phyloP scores from a whole-genome alignment of 495 filamentous ascomycete genomes.

The Xylaria acuta region DNA sequence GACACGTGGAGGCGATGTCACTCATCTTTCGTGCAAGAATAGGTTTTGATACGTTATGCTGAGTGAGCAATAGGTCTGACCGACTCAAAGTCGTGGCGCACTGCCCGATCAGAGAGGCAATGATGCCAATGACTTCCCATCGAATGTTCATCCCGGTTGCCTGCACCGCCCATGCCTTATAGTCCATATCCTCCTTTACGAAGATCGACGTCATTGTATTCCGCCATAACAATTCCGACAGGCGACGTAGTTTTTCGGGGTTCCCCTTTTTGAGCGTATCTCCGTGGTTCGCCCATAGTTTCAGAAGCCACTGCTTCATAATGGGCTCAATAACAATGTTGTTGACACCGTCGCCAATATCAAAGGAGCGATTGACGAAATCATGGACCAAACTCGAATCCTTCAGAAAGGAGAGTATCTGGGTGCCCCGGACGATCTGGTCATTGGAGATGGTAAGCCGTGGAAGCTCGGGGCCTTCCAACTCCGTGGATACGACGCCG shows the following conservation, averaged over 20 bases:
- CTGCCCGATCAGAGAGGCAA: slow-evolving; percentile 39
- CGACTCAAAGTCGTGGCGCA: slow-evolving; percentile 36
- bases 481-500: slow-evolving; percentile 26
- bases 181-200: slow-evolving; percentile 36
- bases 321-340: slow-evolving; percentile 40
- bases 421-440: slow-evolving; percentile 37
- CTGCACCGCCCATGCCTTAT: slow-evolving; percentile 36
- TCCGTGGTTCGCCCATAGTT: slow-evolving; percentile 33
- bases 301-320: slow-evolving; percentile 43
- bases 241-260: slow-evolving; percentile 37
- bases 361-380: slow-evolving; percentile 38
- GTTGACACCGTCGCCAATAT: slow-evolving; percentile 38
- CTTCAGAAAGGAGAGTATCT: slow-evolving; percentile 39
- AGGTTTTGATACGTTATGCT: slow-evolving; percentile 31
- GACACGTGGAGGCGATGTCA: slow-evolving; percentile 37
- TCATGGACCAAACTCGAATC: slow-evolving; percentile 34
- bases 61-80: slow-evolving; percentile 31
- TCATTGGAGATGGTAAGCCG: slow-evolving; percentile 38
- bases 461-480: slow-evolving; percentile 30
- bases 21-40: slow-evolving; percentile 36
- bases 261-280: slow-evolving; percentile 35
- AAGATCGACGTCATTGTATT: slow-evolving; percentile 37
- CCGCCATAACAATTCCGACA: slow-evolving; percentile 40
- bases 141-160: slow-evolving; percentile 39
- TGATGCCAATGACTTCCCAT: slow-evolving; percentile 44